phyloP scores from a whole-genome alignment of 225 moss, liverwort and hornwort species.

The Physcomitrium patens region DNA sequence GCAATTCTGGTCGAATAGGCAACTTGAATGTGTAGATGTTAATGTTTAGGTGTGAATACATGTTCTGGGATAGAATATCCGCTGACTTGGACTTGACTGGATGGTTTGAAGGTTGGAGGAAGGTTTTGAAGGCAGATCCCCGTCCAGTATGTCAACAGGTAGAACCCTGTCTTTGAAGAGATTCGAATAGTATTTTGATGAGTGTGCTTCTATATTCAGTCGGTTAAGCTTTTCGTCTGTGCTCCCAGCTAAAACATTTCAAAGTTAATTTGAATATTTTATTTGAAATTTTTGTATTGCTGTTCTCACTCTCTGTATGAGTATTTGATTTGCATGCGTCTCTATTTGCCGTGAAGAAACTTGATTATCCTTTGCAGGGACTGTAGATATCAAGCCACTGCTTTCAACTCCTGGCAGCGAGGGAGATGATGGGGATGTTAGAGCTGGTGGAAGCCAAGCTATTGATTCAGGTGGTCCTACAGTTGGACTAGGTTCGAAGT shows the following conservation, averaged over 20 bases:
- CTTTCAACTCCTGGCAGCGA: conserved; percentile 69
- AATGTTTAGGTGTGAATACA: neutral
- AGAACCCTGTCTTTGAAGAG: conserved; percentile 15
- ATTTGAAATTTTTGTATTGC: neutral
- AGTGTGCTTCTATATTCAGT: neutral
- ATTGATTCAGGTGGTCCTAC: conserved; percentile 64
- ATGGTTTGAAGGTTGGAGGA: conserved; percentile 64
- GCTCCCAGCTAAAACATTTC: neutral
- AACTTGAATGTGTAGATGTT: conserved; percentile 4
- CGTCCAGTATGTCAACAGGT: conserved; percentile 75
- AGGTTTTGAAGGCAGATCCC: conserved; percentile 66
- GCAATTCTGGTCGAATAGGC: conserved; percentile 8
- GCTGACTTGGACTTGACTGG: conserved; percentile 30
- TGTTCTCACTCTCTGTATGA: conserved; percentile 1
- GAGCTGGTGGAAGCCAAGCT: conserved; percentile 54
- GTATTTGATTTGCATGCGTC: conserved; percentile 19
- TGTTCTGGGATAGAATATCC: conserved; percentile 2
- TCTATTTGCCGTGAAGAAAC: conserved; percentile 10
- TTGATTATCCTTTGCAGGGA: conserved; percentile 41
- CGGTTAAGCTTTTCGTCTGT: conserved; percentile 11
- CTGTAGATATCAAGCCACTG: conserved; percentile 74
- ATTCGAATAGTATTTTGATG: neutral
- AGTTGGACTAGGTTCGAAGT: conserved; percentile 58
- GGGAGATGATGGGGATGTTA: conserved; percentile 69
- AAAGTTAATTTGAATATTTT: neutral